Conservation (phyloP, 2,329 filamentous ascomycete species). For the Penicillium sp. region DNA sequence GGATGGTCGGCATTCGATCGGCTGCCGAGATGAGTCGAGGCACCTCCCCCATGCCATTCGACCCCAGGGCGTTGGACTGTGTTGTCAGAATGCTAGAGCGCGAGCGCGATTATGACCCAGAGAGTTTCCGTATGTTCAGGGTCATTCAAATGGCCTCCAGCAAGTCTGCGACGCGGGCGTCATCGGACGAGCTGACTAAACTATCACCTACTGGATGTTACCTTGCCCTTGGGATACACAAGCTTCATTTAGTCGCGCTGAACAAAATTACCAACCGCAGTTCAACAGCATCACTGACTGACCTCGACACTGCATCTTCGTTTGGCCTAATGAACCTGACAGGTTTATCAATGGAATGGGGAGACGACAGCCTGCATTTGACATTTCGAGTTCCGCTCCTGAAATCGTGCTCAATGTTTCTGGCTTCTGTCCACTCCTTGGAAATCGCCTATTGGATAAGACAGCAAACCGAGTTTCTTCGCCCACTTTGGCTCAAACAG, state of each 20-base stretch:
- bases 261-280: conserved; percentile 61
- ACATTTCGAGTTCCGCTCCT: conserved; percentile 66
- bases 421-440: conserved; percentile 67
- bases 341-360: conserved; percentile 62
- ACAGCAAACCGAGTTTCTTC: conserved; percentile 65
- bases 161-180: conserved; percentile 61
- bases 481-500: conserved; percentile 68
- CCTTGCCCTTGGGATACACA: conserved; percentile 71
- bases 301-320: conserved; percentile 57
- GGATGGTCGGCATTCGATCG: conserved; percentile 66
- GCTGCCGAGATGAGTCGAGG: conserved; percentile 62
- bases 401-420: conserved; percentile 59
- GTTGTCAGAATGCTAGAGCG: conserved; percentile 66
- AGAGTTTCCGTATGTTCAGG: conserved; percentile 70
- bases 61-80: conserved; percentile 65
- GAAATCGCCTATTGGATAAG: conserved; percentile 69
- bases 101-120: conserved; percentile 71
- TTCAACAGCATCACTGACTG: conserved; percentile 59
- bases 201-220: conserved; percentile 69
- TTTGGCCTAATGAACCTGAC: conserved; percentile 69
- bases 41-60: conserved; percentile 58
- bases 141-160: conserved; percentile 67
- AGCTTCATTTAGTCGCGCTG: conserved; percentile 70
- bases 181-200: conserved; percentile 70
- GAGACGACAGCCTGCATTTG: conserved; percentile 70